phyloP scores from a whole-genome alignment of 2,329 filamentous ascomycete genomes.

The Torrubiellomyces zombiae region DNA sequence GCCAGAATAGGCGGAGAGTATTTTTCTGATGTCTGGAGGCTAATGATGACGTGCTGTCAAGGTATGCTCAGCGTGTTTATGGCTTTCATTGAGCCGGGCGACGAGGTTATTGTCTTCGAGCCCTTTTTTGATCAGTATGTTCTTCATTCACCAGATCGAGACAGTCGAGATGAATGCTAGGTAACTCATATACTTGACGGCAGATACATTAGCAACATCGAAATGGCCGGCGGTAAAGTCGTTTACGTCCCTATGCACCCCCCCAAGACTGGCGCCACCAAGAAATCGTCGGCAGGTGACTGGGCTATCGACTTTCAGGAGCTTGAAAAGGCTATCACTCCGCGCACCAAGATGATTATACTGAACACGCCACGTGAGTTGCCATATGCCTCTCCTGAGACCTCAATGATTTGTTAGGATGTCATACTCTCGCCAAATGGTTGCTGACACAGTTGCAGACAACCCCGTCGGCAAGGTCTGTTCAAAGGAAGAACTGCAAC shows the following conservation, averaged over 20 bases:
- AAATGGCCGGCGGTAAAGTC: constrained; percentile 92
- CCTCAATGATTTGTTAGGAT: too few species aligned
- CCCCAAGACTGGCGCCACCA: constrained; percentile 58
- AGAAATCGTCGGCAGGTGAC: constrained; percentile 70
- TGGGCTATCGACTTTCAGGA: constrained; percentile 79
- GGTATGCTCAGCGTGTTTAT: constrained; percentile 94
- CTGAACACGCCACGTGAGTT: constrained; percentile 51
- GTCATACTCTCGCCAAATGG: too few species aligned
- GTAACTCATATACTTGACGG: too few species aligned
- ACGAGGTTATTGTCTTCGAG: constrained; percentile 96
- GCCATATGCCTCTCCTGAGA: too few species aligned
- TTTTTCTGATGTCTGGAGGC: constrained; percentile 16
- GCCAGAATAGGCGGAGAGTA: rapidly evolving
- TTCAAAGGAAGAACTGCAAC: constrained; percentile 63
- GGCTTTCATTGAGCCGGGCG: constrained; percentile 85
- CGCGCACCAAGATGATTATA: constrained; percentile 92
- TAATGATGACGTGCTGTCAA: constrained; percentile 1
- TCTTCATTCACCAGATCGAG: too few species aligned
- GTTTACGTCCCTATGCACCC: constrained; percentile 92
- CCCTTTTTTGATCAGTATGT: constrained; percentile 88
- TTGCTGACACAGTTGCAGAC: constrained; percentile 30
- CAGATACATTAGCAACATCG: constrained; percentile 79
- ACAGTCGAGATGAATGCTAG: too few species aligned
- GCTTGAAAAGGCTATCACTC: constrained; percentile 65
- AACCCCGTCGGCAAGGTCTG: constrained; percentile 97